Evolutionary conservation across 306 rosid genomes (phyloP).

Genomic region (Pyrus communis): DNA sequence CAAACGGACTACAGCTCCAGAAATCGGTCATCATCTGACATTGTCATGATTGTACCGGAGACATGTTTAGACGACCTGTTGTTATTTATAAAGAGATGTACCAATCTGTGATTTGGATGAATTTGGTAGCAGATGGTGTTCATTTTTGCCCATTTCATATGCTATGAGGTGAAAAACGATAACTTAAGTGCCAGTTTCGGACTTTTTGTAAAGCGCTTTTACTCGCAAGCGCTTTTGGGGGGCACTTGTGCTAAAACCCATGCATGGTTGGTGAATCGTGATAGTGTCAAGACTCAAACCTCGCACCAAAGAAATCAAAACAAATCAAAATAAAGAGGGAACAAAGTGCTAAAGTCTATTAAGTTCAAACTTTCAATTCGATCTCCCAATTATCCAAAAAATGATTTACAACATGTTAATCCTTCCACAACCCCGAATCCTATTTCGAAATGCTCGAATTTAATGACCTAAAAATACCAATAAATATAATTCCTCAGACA

Average conservation of each 20-base stretch:
- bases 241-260: no score
- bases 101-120: background rate
- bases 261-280: no score
- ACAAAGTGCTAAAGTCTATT: background rate
- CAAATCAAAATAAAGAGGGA: background rate
- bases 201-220: background rate
- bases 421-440: background rate
- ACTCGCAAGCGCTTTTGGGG: background rate
- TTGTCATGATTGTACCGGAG: background rate
- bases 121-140: background rate
- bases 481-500: background rate
- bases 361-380: background rate
- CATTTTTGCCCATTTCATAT: background rate
- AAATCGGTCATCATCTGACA: background rate
- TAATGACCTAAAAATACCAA: background rate
- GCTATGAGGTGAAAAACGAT: background rate
- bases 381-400: background rate
- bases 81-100: background rate
- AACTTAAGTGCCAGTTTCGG: background rate
- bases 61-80: background rate
- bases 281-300: background rate
- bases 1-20: slow-evolving; percentile 3
- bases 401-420: background rate
- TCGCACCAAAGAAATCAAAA: background rate
- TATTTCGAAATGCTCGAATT: background rate